Base-by-base conservation (phyloP, 1,284 basidiomycete genomes). In the Bjerkandera adusta region DNA sequence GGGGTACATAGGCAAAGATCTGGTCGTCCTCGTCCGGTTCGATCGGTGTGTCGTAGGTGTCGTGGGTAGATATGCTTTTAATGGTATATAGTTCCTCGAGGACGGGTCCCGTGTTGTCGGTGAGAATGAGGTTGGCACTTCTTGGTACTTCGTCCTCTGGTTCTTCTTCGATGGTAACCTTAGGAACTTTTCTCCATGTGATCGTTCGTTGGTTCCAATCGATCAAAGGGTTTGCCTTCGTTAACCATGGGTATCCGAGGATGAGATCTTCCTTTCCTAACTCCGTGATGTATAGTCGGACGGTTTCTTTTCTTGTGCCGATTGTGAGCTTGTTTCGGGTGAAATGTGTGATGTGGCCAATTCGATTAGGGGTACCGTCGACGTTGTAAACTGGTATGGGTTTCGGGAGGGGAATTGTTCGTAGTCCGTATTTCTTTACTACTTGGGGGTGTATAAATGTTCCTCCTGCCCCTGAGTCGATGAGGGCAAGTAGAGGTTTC, bases 231-330 rank as follows among this genome's bases (percentile, higher is more conserved):
- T 63, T 63, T 15, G 62, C 58, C 5, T 53, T 25, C 3, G 18
- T n/a, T 1, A 63, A 32, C 61, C 58, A 63, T 16, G 58, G 50
- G 22, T 58, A 41, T 11, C 48, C 53, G 12, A 55, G 21, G 46
- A 55, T 39, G 1, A 50, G 10, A 45, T 21, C 21, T 43, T 47
- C 7, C 39, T 18, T 36, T 50, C 52, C 52, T 8, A 54, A 20
- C 34, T 56, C 41, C 1, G 47, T 53, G 25, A 56, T 45, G n/a
- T 43, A 15, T 18, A 56, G 35, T 12, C 21, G 10, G 13, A 50
- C 26, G 0, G 34, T 43, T 35, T 51, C 44, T 4, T 20, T 22
- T 26, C 50, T 44, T 20, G 44, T 45, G 7, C 43, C 32, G 21
- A 54, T 44, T 6, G 15, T 32, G 7, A 56, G 6, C 6, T 12